A percentile compares a stretch with the other conserved stretches of the same genome.
These are phyloP conservation scores for Salix arbutifolia DNA, from an alignment of 345 rosid genomes.

Conservation along the genomic window DNA sequence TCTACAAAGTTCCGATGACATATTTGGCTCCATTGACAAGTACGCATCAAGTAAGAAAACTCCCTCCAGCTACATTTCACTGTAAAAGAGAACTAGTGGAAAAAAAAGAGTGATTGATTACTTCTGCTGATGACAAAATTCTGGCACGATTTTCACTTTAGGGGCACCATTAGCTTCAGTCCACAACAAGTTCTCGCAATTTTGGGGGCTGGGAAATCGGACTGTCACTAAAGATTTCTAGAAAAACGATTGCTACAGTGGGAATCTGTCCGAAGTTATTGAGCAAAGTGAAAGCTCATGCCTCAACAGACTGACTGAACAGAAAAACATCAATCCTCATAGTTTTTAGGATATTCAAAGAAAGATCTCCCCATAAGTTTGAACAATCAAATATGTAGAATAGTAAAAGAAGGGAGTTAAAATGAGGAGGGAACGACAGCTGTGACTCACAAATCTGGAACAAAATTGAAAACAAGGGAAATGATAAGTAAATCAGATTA, in stretches of 20 bases:
- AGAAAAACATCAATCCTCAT: conserved; percentile 5
- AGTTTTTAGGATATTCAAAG: background rate
- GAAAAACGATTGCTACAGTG: background rate
- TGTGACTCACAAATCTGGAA: conserved; percentile 5
- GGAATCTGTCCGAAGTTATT: background rate
- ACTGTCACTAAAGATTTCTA: no score
- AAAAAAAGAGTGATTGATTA: no score
- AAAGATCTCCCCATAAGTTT: background rate
- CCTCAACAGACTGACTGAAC: background rate
- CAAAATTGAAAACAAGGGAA: conserved; percentile 3
- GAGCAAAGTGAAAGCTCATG: background rate
- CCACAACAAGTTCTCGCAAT: no score
- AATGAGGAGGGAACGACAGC: background rate
- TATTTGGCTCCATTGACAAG: background rate
- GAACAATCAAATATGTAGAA: background rate
- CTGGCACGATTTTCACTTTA: no score
- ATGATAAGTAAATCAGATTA: conserved; percentile 6
- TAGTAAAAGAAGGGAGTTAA: background rate
- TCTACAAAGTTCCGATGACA: background rate
- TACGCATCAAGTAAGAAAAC: background rate
- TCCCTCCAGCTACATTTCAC: no score
- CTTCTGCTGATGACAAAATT: no score
- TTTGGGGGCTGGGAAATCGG: no score
- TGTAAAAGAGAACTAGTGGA: no score
- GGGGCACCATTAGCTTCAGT: no score